A percentile compares a stretch with the other conserved stretches of the same genome.
phyloP scores from a whole-genome alignment of 1,284 basidiomycete genomes.

The Cutaneotrichosporon cavernicola region DNA sequence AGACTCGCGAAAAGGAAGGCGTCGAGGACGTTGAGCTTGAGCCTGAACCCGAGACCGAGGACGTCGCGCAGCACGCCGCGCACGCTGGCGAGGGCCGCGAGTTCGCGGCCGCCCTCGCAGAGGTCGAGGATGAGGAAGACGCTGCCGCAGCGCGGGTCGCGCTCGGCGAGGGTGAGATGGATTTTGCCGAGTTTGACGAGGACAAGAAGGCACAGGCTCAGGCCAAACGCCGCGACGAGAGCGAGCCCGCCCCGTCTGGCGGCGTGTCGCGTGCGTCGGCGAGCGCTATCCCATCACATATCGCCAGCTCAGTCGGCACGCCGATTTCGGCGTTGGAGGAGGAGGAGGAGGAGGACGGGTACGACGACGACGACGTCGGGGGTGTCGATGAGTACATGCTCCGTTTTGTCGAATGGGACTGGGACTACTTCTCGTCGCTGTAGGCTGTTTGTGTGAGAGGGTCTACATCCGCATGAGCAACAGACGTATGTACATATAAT shows the following conservation, averaged over 20 bases:
- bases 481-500: background rate
- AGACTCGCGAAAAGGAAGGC: conserved; percentile 55
- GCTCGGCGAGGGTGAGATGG: conserved; percentile 73
- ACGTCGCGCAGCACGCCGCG: conserved; percentile 36
- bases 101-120: conserved; percentile 68
- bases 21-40: conserved; percentile 40
- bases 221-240: conserved; percentile 50
- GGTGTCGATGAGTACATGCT: conserved; percentile 82
- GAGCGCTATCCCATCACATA: conserved; percentile 10
- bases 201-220: conserved; percentile 23
- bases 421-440: conserved; percentile 12
- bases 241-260: conserved; percentile 2
- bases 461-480: background rate
- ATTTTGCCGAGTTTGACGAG: conserved; percentile 70
- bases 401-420: conserved; percentile 67
- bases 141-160: conserved; percentile 76
- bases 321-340: conserved; percentile 51
- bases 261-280: conserved; percentile 8
- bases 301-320: conserved; percentile 6
- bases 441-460: background rate
- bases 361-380: conserved; percentile 56
- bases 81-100: conserved; percentile 50
- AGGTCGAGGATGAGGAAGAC: conserved; percentile 87
- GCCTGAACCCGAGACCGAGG: conserved; percentile 34
- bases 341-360: conserved; percentile 39